Conservation (phyloP, 2,329 filamentous ascomycete species). For the Ophiostoma piceae region DNA sequence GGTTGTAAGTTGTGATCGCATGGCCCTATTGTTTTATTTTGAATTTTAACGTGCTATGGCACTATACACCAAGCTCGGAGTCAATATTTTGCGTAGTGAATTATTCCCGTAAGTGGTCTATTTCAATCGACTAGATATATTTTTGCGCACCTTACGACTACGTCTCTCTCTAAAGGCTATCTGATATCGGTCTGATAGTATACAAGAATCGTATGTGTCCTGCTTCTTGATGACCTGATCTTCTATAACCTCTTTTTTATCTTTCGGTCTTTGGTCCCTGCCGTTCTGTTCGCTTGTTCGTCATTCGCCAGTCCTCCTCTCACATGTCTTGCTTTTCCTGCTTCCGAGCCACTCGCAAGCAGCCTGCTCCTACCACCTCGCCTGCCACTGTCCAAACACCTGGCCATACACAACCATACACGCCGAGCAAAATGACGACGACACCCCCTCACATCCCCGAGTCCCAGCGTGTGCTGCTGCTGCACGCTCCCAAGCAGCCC, state of each 20-base stretch:
- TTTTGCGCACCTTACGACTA: background rate
- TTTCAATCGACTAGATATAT: background rate
- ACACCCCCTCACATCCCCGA: conserved; percentile 25
- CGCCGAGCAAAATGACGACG: conserved; percentile 13
- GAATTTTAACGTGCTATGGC: conserved; percentile 1
- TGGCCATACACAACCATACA: conserved; percentile 7
- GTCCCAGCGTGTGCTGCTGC: conserved; percentile 32
- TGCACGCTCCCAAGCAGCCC: conserved; percentile 32
- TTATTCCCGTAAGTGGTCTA: background rate
- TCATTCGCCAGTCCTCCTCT: background rate
- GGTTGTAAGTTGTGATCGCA: conserved; percentile 6
- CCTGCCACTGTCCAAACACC: background rate
- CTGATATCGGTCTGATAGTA: conserved; percentile 4
- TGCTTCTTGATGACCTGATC: conserved; percentile 10
- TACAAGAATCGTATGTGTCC: conserved; percentile 18
- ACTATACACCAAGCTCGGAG: background rate
- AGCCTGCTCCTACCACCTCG: background rate
- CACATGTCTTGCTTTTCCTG: conserved; percentile 11
- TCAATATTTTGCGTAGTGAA: background rate
- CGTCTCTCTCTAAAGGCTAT: background rate
- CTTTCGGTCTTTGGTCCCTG: background rate
- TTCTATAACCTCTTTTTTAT: conserved; percentile 42
- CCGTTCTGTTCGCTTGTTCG: background rate
- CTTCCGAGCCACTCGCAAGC: conserved; percentile 8
- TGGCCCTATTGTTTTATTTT: conserved; percentile 4